Evolutionary conservation across 345 rosid species (phyloP), one percentile per base, ranked within the genome.

Genomic region (Linum tenue): DNA sequence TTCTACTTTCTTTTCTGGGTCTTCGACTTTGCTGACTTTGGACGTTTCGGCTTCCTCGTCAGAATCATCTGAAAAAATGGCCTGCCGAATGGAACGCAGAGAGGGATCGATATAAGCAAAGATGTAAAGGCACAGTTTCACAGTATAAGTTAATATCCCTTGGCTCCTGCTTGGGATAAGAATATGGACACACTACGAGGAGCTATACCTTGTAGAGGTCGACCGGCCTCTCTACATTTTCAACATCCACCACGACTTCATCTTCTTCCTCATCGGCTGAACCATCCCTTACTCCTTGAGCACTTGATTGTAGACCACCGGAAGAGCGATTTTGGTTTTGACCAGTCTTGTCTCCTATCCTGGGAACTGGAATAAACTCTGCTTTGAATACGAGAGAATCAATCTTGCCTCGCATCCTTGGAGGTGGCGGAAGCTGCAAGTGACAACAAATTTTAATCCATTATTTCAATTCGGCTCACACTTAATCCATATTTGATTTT

Each of bases 1-100:
- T 73, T 85, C 86, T 60, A 67, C 76, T 78, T 84, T 83, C 86
- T 84, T 88, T 70, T 79, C 83, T 1, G 85, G 78, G 68, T 86
- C 80, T 69, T 75, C 91, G 51, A 40, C 69, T 51, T 72, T 69
- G 63, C 77, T 76, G 57, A 60, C 67, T 53, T 55, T 65, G 40
- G 77, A 5, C 43, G 68, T 72, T 67, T 80, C 97, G 22, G 51
- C 78, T 73, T 90, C 97, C 56, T 82, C 92, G 65, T 87, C 95
- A 31, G 96, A 89, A 68, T 89, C 98, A 79, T 91, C 96, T 42
- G 95, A 89, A 76, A 91, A 91, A 69, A 91, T 91, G 63, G 98
- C 95, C 98, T 91, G 77, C 75, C 73, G 36, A 58, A 40, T 1
- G 11, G 62, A 43, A 57, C 16, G 61, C 59, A 14, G 56, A 16